Evolutionary conservation across 2,329 filamentous ascomycete species (phyloP), one percentile per base, ranked within the genome.

Genomic region (Akanthomyces uredinophilus): DNA sequence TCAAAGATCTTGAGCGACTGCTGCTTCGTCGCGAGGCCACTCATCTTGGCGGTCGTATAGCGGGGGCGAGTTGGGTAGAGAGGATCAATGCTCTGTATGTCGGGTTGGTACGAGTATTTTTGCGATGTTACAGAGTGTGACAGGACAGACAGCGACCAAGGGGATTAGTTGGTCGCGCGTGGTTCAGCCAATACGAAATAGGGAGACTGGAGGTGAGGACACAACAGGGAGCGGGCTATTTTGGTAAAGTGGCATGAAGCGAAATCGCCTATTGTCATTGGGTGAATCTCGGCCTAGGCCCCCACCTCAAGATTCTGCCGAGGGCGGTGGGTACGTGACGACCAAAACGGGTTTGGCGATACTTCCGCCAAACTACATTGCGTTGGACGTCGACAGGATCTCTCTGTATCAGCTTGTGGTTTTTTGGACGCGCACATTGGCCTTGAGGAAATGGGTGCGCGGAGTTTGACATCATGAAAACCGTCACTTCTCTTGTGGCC

Each of bases 1-100:
- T 96, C 91, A 79, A 99, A 99, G 77, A 99, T 91, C 80, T 93
- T 94, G 76, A 94, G 90, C 78, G 94, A 97, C 82, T 98, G 87
- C 74, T 92, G 87, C 83, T 98, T 99, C 59, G 91, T 89, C 73
- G 95, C 95, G 69, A 89, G 81, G 73, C 77, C 82, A 75, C 80
- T 83, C 85, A 88, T 88, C 63, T 74, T 85, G 78, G 69, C 68
- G 65, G 66, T 63, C 65, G 59, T 20, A n/a, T 27, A 47, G 51
- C 49, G 20, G 50, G 32, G 59, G 64, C 37, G n/a, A 53, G 50
- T 50, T 47, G 43, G 50, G n/a, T 54, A 18, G 35, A 27, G 27
- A 47, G 44, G 27, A 27, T 37, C 51, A 41, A 49, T 60, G 41
- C 24, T 44, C 13, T 18, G 49, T 35, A 44, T n/a, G 18, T 35